Conservation (phyloP, 139 green algal genomes). For the Astrephomene gubernaculifera region DNA sequence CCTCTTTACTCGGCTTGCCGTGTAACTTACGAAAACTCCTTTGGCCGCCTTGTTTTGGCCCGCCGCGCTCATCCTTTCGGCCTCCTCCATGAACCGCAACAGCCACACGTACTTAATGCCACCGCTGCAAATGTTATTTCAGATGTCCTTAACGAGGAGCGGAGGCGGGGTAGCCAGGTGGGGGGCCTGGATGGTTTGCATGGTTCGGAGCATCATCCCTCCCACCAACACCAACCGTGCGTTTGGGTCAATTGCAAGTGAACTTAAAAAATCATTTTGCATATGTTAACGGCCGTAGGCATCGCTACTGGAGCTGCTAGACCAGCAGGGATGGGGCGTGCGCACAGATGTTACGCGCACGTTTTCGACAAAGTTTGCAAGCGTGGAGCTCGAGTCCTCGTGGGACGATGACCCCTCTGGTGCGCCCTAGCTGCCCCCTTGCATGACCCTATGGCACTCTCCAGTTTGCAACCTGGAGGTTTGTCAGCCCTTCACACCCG, state of each 20-base stretch:
- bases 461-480: no score
- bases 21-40: no score
- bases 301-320: slow-evolving; percentile 20
- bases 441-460: no score
- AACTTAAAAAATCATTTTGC: not conserved
- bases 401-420: slow-evolving; percentile 31
- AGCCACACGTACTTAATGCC: not conserved
- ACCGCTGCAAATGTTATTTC: slow-evolving; percentile 19
- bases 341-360: not conserved
- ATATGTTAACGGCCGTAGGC: not conserved
- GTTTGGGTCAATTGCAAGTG: not conserved
- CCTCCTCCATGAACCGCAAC: no score
- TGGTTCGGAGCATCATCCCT: not conserved
- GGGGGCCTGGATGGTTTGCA: not conserved
- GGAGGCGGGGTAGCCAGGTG: not conserved
- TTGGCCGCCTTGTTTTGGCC: no score
- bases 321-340: slow-evolving; percentile 23
- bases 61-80: no score
- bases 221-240: not conserved
- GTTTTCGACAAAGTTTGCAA: slow-evolving; percentile 23
- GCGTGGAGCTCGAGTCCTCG: slow-evolving; percentile 10
- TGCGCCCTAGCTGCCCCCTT: not conserved
- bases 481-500: no score
- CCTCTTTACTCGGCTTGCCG: no score
- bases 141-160: slow-evolving; percentile 23